Conservation (phyloP, 495 filamentous ascomycete genomes). For the Aspergillus ellipticus region DNA sequence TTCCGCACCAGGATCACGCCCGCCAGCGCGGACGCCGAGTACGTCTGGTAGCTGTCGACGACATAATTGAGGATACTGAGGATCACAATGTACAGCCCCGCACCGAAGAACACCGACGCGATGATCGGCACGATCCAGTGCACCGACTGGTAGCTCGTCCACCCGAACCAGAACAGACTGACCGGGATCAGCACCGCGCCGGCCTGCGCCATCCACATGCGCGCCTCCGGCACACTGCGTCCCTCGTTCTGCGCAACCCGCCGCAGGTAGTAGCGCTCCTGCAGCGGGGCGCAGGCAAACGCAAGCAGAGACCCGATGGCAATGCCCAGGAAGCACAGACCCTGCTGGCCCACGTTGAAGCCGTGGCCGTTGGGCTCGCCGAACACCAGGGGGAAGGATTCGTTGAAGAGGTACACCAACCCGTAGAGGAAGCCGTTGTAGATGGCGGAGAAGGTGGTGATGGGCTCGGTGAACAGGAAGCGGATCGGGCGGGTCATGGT, state of each 20-base stretch:
- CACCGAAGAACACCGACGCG: conserved; percentile 38
- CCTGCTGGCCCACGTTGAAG: conserved; percentile 36
- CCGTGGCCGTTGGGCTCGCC: conserved; percentile 35
- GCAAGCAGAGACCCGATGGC: conserved; percentile 40
- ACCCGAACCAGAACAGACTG: conserved; percentile 47
- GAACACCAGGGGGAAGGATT: conserved; percentile 44
- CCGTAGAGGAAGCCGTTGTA: conserved; percentile 66
- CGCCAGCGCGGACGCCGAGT: conserved; percentile 48
- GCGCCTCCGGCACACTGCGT: conserved; percentile 47
- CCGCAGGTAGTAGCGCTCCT: conserved; percentile 46
- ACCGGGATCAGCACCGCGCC: conserved; percentile 42
- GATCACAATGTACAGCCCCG: conserved; percentile 34
- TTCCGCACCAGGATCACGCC: conserved; percentile 42
- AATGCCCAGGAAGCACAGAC: conserved; percentile 41
- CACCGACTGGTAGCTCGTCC: conserved; percentile 39
- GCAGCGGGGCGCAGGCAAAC: conserved; percentile 37
- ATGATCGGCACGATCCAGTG: conserved; percentile 50
- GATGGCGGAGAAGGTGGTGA: conserved; percentile 47
- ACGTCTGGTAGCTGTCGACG: conserved; percentile 51
- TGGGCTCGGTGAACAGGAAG: conserved; percentile 50
- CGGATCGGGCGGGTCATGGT: conserved; percentile 44
- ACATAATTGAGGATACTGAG: conserved; percentile 46
- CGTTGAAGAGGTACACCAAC: conserved; percentile 60
- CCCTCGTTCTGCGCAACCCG: conserved; percentile 40
- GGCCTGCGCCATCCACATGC: conserved; percentile 57